Evolutionary conservation across 2,329 filamentous ascomycete species (phyloP), one percentile per base, ranked within the genome.

Genomic region (Onygenales sp.): DNA sequence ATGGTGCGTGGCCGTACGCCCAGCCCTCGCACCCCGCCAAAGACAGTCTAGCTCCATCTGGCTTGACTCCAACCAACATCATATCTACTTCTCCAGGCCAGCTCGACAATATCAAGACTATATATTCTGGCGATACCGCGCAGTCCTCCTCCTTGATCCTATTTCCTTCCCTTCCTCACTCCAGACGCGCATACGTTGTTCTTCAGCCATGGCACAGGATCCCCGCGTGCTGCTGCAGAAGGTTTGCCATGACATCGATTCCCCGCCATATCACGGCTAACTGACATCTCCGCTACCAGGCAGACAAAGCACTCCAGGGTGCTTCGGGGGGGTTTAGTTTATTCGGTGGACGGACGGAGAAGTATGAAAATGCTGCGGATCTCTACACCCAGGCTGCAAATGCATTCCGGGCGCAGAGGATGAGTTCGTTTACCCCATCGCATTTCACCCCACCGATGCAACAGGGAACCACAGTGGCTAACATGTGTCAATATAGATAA

Each of bases 371-470:
- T 73, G 92, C 92, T 11, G 88, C 87, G 58, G 90, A 96, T 61
- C 76, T 93, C 59, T 97, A 90, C 67, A 84, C 82, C 56, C 84
- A 95, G 70, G 92, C 92, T 42, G 93, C 85, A 57, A 95, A 96
- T 75, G 88, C 88, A 55, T 97, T 95, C 70, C 82, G 88, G 66
- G 83, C 94, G 77, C 85, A 93, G 72, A 88, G 88, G 69, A 82
- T 86, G 74, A 86, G 88, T 92, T 75, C 62, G 77, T 59, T 47
- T 51, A 36, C 52, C 42, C 31, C 11, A 42, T 13, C n/a, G 5
- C 42, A 9, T n/a, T 51, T 5, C 11, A 52, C 10, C 10, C 32
- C 42, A 51, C 42, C 42, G 31, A 2, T 13, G 9, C 37, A 33
- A 21, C 27, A 10, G 3, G 34, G 32, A 13, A 14, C 34, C 21